Percentiles rank a stretch among this genome's conserved stretches.
phyloP scores from a whole-genome alignment of 306 rosid species.

The Mucuna pruriens region DNA sequence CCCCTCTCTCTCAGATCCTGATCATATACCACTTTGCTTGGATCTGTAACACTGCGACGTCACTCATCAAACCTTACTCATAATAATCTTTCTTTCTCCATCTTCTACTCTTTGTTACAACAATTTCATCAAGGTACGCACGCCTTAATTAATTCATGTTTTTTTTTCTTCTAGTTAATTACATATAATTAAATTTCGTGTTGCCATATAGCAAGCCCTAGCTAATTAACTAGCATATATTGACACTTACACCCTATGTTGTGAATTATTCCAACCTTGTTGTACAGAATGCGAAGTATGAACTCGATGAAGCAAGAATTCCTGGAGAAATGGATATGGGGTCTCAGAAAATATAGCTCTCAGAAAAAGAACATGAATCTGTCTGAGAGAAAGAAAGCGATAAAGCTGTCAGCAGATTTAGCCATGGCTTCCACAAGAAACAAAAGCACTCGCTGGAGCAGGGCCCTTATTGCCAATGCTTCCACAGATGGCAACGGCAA shows the following conservation, averaged over 20 bases:
- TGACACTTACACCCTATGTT: not conserved
- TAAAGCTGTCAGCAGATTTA: conserved; percentile 73
- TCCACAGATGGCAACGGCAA: conserved; percentile 24
- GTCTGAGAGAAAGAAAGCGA: conserved; percentile 70
- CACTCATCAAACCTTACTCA: conserved; percentile 41
- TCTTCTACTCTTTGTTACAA: conserved; percentile 35
- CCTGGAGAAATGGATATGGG: conserved; percentile 65
- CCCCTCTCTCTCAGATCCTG: not conserved
- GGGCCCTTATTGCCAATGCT: conserved; percentile 57
- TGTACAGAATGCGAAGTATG: conserved; percentile 49
- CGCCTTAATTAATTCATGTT: not conserved
- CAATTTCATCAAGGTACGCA: conserved; percentile 45
- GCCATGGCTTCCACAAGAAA: conserved; percentile 83
- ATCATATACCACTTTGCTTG: conserved; percentile 40
- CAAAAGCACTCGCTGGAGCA: conserved; percentile 68
- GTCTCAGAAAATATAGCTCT: conserved; percentile 56
- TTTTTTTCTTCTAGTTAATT: not conserved
- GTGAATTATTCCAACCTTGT: not conserved
- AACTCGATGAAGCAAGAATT: conserved; percentile 70
- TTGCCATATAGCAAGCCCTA: conserved; percentile 34
- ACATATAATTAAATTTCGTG: not conserved
- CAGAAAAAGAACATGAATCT: conserved; percentile 56
- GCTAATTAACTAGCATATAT: not conserved
- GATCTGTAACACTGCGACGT: conserved; percentile 48
- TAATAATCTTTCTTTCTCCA: conserved; percentile 19